Evolutionary conservation across 305 asterid genomes (phyloP), one percentile per base, ranked within the genome.

Genomic region (Rubia tinctorum): DNA sequence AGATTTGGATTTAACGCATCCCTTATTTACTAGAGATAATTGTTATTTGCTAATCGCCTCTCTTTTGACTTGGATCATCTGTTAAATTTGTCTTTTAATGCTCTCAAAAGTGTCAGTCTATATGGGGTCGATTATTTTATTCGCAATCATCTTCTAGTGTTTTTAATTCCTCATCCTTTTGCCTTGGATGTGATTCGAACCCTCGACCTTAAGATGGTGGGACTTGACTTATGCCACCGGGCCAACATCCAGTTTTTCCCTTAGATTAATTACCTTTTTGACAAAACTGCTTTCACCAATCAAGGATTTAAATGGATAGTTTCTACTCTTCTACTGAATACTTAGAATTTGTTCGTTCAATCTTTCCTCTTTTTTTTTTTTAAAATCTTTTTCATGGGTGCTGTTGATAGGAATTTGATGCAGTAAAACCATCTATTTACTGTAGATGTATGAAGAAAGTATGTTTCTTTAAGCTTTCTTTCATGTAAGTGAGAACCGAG

Each of bases 1-100:
- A 83, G 96, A 63, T 78, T 68, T 78, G 61, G 68, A 71, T 56
- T 70, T 76, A n/a, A 34, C 43, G 22, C 51, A 27, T 25, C 2
- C 25, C 60, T 61, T 51, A 30, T 12, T 27, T 23, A 34, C 78
- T 73, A 27, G 17, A 71, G 53, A 40, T 25, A 27, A 70, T 37
- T 65, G 45, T 73, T 60, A 66, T 58, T 67, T 51, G 30, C 44
- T 22, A 44, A 58, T 66, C 20, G 59, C 75, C 51, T 20, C 47
- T 43, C 72, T 17, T 43, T 3, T 45, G 42, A 34, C 25, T n/a
- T 68, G 27, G 37, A 44, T 53, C 18, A 43, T 34, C 8, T 53
- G 20, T 53, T 11, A 5, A 34, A 17, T 37, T 20, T 22, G 39
- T 20, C 20, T 23, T 70, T 37, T 55, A 10, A 1, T n/a, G 20